Conservation (phyloP, 345 rosid genomes). For the Lepidium aucheri region DNA sequence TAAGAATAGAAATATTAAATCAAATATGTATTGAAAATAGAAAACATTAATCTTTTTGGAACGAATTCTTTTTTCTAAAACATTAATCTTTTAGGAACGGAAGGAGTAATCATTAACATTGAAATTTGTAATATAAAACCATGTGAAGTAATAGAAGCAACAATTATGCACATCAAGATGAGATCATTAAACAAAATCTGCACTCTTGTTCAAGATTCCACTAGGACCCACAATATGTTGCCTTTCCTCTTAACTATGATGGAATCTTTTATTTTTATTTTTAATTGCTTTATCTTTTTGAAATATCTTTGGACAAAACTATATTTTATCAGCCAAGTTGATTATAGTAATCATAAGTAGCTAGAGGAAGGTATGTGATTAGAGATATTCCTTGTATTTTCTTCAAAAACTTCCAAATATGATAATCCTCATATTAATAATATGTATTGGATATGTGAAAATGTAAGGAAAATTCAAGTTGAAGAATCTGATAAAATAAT, state of each 20-base stretch:
- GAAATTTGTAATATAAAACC: too few relatives aligned
- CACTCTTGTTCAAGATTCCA: constrained; percentile 30
- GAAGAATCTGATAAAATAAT: constrained; percentile 2
- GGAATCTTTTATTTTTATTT: constrained; percentile 3
- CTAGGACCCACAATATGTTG: constrained; percentile 12
- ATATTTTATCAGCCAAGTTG: constrained; percentile 19
- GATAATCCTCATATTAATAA: too few relatives aligned
- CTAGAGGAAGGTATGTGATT: not conserved
- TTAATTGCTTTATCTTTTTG: not conserved
- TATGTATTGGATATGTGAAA: not conserved
- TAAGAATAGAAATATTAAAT: too few relatives aligned
- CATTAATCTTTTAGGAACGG: too few relatives aligned
- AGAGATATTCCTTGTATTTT: not conserved
- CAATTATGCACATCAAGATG: constrained; percentile 12
- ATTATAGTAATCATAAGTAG: constrained; percentile 6
- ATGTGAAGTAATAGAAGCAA: not conserved
- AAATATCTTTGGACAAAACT: not conserved
- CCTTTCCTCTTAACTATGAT: constrained; percentile 19
- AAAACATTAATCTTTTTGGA: too few relatives aligned
- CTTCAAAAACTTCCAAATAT: not conserved
- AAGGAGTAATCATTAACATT: too few relatives aligned
- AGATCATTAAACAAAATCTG: constrained; percentile 26
- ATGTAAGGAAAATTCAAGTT: constrained; percentile 17
- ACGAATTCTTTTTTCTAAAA: too few relatives aligned
- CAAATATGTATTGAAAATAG: too few relatives aligned